Evolutionary conservation across 768 basidiomycete genomes (phyloP), one percentile per base, ranked within the genome.

Genomic region (Kwoniella botswanensis): DNA sequence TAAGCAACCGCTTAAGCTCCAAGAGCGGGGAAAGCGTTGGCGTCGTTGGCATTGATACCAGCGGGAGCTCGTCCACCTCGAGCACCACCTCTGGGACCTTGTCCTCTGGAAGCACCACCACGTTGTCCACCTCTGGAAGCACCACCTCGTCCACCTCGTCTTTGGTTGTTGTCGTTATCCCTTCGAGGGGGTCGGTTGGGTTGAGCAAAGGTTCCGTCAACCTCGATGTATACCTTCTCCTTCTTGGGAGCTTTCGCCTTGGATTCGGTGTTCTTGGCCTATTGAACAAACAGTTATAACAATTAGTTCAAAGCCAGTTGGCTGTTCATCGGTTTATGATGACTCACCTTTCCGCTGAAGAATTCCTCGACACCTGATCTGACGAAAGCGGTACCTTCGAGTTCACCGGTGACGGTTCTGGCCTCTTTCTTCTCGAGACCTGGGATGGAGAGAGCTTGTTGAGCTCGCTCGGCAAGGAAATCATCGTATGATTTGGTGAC

Each of bases 401-500:
- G 92, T 77, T 90, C 75, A 29, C 68, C 68, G 35, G 70, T 67
- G 65, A 83, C 93, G 84, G 90, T 88, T 81, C 91, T 89, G 50
- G 84, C 84, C 83, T 94, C 93, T 81, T 93, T 88, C 85, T 94
- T 93, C 79, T 91, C 92, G 57, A 93, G 84, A 78, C 70, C 66
- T 42, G 68, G 62, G 63, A 70, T 63, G 55, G 84, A 79, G 54
- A 76, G 71, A 56, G 86, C 79, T 84, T 91, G 86, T 54, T 79
- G 79, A 59, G 79, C 77, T 26, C 77, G 74, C 85, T 93, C 89
- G 76, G 93, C 91, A 71, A 92, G 87, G 86, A 94, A 98, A 83
- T 98, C 91, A 62, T 97, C 95, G 81, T 94, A 88, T 53, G 95
- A 95, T 79, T 97, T 88, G 55, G 93, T 94, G 85, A 94, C 84